phyloP scores from a whole-genome alignment of 768 basidiomycete species.

The Hemileccinum impolitum region DNA sequence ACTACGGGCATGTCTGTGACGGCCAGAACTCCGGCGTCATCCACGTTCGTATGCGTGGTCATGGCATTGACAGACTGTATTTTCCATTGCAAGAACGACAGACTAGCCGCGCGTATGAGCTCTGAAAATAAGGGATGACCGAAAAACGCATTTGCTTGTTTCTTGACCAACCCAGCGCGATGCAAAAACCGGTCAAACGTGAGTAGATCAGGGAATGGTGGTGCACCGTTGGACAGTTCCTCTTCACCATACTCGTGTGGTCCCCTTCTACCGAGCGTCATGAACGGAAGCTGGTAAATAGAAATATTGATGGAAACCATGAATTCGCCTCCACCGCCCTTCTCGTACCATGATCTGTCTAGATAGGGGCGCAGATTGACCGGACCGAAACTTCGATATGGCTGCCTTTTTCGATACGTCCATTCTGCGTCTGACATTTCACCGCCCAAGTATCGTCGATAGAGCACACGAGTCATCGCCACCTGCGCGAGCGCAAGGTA shows the following conservation, averaged over 20 bases:
- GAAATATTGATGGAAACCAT: slow-evolving; percentile 43
- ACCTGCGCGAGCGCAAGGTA: slow-evolving; percentile 50
- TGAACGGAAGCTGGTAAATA: slow-evolving; percentile 43
- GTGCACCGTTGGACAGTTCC: slow-evolving; percentile 23
- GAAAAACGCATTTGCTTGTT: slow-evolving; percentile 33
- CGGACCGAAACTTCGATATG: slow-evolving; percentile 48
- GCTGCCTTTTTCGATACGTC: slow-evolving; percentile 46
- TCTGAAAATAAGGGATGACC: slow-evolving; percentile 49
- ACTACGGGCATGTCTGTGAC: slow-evolving; percentile 2
- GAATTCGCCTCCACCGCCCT: slow-evolving; percentile 45
- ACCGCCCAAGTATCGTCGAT: slow-evolving; percentile 44
- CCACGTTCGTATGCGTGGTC: background rate
- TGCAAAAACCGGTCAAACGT: slow-evolving; percentile 44
- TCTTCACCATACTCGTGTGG: background rate
- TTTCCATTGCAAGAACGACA: slow-evolving; percentile 22
- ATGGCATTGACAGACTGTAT: slow-evolving; percentile 1
- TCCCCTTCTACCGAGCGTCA: slow-evolving; percentile 35
- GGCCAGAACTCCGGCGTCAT: slow-evolving; percentile 1
- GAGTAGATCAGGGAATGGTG: slow-evolving; percentile 40
- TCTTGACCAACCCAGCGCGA: slow-evolving; percentile 36
- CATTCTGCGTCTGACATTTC: slow-evolving; percentile 51
- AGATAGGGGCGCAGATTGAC: slow-evolving; percentile 51
- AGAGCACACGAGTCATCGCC: slow-evolving; percentile 49
- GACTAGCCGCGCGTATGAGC: slow-evolving; percentile 22
- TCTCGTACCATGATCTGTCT: slow-evolving; percentile 42